Evolutionary conservation across 306 rosid genomes (phyloP), one percentile per base, ranked within the genome.

Genomic region (Cicer judaicum): DNA sequence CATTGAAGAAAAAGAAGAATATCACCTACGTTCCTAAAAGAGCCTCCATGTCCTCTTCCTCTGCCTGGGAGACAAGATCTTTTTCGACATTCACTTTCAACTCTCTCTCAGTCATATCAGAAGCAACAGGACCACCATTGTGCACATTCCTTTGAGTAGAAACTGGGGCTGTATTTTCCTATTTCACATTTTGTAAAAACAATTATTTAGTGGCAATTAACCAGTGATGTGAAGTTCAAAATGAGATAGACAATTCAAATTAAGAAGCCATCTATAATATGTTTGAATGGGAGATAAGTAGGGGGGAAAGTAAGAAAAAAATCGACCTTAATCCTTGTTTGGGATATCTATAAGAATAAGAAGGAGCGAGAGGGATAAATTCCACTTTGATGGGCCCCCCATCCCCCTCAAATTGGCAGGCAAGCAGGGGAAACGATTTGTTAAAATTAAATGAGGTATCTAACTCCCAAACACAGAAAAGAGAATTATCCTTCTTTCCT

Each of bases 21-120:
- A 82, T 67, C 72, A 88, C 95, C 53, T 91, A 94, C 99, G 93
- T 94, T 81, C 93, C 99, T 85, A 94, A 78, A 80, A 94, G 99
- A 48, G 98, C 98, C 81, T 94, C 98, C 93, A 94, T 92, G 84
- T 94, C 99, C 89, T 94, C 99, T 83, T 94, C 99, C 89, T 94
- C 99, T 47, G 96, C 98, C 81, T 94, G 99, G 21, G 97, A 94
- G 72, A 92, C 99, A 76, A 94, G 99, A 63, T 92, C 98, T 81
- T 92, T 94, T 81, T 90, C 99, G 12, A 94, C 98, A 12, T 89
- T 86, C 61, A 92, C 99, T 76, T 94, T 89, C 86, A 89, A 77
- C 81, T 92, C 96, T 59, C 87, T 78, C 74, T 87, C 89, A 46
- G 85, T 85, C 63, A 90, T 91, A 68, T 74, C 70, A 73, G 87